Evolutionary conservation across 2,329 filamentous ascomycete genomes (phyloP).

Genomic region (Ophiostoma populinum): DNA sequence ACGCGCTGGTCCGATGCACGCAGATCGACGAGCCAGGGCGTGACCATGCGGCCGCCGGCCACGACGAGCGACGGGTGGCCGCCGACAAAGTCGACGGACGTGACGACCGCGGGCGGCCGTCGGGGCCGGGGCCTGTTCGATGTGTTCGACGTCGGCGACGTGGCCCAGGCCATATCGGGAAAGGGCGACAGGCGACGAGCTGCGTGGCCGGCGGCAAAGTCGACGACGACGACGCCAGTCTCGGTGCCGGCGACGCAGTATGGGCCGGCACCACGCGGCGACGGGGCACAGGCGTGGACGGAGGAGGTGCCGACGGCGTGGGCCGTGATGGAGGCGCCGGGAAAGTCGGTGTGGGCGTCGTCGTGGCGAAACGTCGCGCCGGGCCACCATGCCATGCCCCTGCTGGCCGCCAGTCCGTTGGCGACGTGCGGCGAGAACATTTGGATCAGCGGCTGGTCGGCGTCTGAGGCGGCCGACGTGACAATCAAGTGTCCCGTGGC

Average conservation of each 20-base stretch:
- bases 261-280: no score
- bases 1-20: slow-evolving; percentile 15
- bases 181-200: no score
- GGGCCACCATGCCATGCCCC: not conserved
- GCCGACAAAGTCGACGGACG: slow-evolving; percentile 9
- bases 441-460: slow-evolving; percentile 8
- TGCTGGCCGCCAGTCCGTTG: not conserved
- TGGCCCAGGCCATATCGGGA: no score
- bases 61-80: slow-evolving; percentile 26
- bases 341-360: not conserved
- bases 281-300: no score
- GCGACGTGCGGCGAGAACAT: slow-evolving; percentile 3
- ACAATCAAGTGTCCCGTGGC: slow-evolving; percentile 25
- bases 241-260: no score
- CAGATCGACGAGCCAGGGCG: slow-evolving; percentile 28
- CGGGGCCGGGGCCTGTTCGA: not conserved
- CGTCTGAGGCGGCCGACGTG: slow-evolving; percentile 16
- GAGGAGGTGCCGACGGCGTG: not conserved
- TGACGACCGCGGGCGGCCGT: not conserved
- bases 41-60: slow-evolving; percentile 29
- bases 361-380: not conserved
- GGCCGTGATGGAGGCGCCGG: not conserved
- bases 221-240: no score
- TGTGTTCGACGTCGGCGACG: no score
- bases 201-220: no score